Evolutionary conservation across 140 eudicot species (phyloP), one percentile per base, ranked within the genome.

Genomic region (Ambrosia hybrid): DNA sequence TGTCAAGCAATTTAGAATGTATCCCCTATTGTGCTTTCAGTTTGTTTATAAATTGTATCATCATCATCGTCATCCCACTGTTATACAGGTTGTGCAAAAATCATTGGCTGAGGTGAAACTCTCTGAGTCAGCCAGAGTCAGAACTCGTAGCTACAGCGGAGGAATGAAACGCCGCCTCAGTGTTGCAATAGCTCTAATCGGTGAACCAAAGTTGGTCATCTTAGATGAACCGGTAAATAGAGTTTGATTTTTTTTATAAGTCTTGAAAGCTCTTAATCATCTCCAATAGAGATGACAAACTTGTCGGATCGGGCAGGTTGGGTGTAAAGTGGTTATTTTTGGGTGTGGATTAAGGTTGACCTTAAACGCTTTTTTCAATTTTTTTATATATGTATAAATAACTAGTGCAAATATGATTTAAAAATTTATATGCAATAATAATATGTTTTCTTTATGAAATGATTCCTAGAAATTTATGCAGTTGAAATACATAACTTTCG

Each of bases 131-230:
- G 95, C 99, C 51, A 72, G 77, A 73, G 86, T 91, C 72, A 85
- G 99, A 88, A 76, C 97, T 37, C 83, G 96, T 51, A 95, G 99
- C 84, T 95, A 91, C 71, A 95, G 99, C 67, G 99, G 99, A 75
- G 99, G 99, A 76, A 95, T 95, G 99, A 95, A 80, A 75, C 92
- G 99, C 10, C 97, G 99, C 3, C 99, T 95, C 26, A 95, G 97
- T 85, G 96, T 95, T 63, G 99, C 99, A 59, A 86, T 91, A 33
- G 95, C 99, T 57, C 88, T 91, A 36, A 86, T 95, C 73, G 99
- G 99, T 46, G 95, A 95, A 61, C 99, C 99, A 46, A 95, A 88
- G 68, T 64, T 95, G 80, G 87, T 95, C 76, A 88, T 95, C 76
- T 70, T 95, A 80, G 99, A 95, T 73, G 99, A 95, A 75, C 99